Percentiles rank a stretch among this genome's conserved stretches.
These are phyloP conservation scores for Fusarium graminum DNA, from an alignment of 2,329 filamentous ascomycete species.

Conservation along the genomic window DNA sequence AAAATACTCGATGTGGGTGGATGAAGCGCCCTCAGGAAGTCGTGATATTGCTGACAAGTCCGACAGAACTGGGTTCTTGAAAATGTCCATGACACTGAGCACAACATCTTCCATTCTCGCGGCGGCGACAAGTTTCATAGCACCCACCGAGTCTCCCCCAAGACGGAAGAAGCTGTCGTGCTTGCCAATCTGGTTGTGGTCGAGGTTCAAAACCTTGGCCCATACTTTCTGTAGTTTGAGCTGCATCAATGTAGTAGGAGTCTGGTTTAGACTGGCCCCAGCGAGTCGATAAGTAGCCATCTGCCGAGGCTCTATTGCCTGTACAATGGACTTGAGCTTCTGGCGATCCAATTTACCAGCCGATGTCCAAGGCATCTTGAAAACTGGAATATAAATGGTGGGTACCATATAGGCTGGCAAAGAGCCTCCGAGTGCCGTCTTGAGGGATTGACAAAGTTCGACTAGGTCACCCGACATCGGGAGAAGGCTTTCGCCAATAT, in stretches of 20 bases:
- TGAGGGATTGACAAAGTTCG: constrained; percentile 22
- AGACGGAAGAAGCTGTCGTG: constrained; percentile 60
- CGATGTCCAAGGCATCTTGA: constrained; percentile 56
- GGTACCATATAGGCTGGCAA: constrained; percentile 58
- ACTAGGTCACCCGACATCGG: constrained; percentile 23
- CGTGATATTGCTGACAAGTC: constrained; percentile 27
- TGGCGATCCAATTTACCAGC: constrained; percentile 62
- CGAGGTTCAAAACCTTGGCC: constrained; percentile 9
- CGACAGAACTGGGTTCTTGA: constrained; percentile 27
- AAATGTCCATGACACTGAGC: constrained; percentile 31
- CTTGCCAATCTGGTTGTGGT: not conserved
- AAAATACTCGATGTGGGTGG: not conserved
- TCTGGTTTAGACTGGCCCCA: constrained; percentile 42
- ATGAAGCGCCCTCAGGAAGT: not conserved
- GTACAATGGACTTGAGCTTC: constrained; percentile 47
- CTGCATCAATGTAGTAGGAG: constrained; percentile 55
- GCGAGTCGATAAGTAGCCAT: constrained; percentile 37
- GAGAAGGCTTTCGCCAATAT: too few species aligned
- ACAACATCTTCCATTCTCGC: constrained; percentile 35
- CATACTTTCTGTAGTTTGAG: constrained; percentile 49
- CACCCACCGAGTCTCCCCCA: constrained; percentile 54
- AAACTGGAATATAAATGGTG: constrained; percentile 56
- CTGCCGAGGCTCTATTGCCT: constrained; percentile 13
- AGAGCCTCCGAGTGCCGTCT: constrained; percentile 12
- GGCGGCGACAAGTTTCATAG: constrained; percentile 45